These are phyloP conservation scores for Pichia nanzhaoensis DNA, from an alignment of 805 yeast species.

Conservation along the genomic window DNA sequence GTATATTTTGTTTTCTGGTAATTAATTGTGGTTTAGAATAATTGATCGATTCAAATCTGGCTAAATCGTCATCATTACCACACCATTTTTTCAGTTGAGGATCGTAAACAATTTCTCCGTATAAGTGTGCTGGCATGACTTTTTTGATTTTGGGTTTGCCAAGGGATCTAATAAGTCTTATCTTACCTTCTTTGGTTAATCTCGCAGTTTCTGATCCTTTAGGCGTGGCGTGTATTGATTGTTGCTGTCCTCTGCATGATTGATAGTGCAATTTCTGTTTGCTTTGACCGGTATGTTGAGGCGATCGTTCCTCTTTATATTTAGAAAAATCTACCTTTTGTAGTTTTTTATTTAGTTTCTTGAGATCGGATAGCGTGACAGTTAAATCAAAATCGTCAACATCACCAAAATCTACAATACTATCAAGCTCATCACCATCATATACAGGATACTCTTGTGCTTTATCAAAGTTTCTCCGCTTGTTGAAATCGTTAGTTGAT, in stretches of 20 bases:
- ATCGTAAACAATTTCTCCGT: conserved; percentile 47
- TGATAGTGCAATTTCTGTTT: not conserved
- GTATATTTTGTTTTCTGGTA: conserved; percentile 13
- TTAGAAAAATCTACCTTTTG: conserved; percentile 23
- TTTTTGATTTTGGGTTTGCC: conserved; percentile 23
- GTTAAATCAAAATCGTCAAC: conserved; percentile 24
- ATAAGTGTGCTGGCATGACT: conserved; percentile 26
- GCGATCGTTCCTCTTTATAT: conserved; percentile 22
- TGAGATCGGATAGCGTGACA: conserved; percentile 24
- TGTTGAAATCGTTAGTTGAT: conserved; percentile 24
- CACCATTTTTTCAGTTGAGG: conserved; percentile 50
- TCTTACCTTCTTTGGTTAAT: conserved; percentile 28
- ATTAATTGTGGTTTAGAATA: conserved; percentile 26
- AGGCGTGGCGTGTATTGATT: not conserved
- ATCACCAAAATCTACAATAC: conserved; percentile 24
- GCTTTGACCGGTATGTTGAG: conserved; percentile 8
- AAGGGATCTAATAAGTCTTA: conserved; percentile 25
- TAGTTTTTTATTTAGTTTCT: conserved; percentile 22
- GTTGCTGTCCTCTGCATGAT: not conserved
- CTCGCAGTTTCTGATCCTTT: conserved; percentile 14
- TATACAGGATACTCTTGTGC: conserved; percentile 6
- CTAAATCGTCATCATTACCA: conserved; percentile 55
- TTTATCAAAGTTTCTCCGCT: not conserved
- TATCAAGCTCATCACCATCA: conserved; percentile 20
- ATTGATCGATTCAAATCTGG: conserved; percentile 39